Base-by-base conservation (phyloP, 2,329 filamentous ascomycete genomes). In the Beauveria pseudobassiana region DNA sequence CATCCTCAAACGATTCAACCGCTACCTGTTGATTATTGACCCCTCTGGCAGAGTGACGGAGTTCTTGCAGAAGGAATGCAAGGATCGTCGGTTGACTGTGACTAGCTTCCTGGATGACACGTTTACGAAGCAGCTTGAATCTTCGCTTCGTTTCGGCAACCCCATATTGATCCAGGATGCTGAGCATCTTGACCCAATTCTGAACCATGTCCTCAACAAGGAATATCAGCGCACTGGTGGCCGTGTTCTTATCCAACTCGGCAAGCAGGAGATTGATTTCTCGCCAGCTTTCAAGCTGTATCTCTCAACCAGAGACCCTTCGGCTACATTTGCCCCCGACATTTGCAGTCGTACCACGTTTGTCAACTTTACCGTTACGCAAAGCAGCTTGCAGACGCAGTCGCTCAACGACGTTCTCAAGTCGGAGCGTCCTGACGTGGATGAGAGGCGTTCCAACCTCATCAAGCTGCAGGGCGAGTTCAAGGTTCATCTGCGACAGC, bases 391-490 rank as follows among this genome's bases (percentile, higher is more conserved):
- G 71, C 95, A 96, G 77, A 98, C 95, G 2, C 95, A 99, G 76
- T 97, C 95, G 1, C 85, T 99, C 67, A 97, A 97, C 68, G 93
- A 99, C 65, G 95, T 98, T 40, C 84, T 99, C 70, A 98, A 98
- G 75, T 96, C 93, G 16, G 95, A 99, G 80, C 87, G 96, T 61
- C 95, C 96, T 4, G 95, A 99, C 76, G 92, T 99, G 20, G 95
- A 99, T 72, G 93, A 98, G 79, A 86, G 95, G 66, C 87, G 95
- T 62, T 96, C 93, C 42, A 98, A 99, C 73, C 87, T 99, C 67
- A 96, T 98, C 82, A 99, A 99, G 78, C 85, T 97, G 69, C 95
- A 99, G 78, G 95, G 95, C 70, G 96, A 99, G 76, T 99, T 99
- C 83, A 97, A 96, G 78, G 88, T 98, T n/a, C 93, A 97, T 76